Base-by-base conservation (phyloP, 805 yeast genomes). In the Tetrapisispora taiwanensis region DNA sequence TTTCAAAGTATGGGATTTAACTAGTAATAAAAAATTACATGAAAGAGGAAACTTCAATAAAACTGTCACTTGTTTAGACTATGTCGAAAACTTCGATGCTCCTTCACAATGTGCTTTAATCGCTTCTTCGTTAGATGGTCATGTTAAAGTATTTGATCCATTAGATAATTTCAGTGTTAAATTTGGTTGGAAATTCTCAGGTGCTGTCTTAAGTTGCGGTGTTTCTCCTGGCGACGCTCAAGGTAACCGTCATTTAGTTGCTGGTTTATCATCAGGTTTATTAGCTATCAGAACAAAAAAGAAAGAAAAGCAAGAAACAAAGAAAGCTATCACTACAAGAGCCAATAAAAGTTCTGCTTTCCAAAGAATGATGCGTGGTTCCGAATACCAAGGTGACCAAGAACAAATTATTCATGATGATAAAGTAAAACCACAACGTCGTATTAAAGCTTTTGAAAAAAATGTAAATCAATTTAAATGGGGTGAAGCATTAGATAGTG, bases 161-260 rank as follows among this genome's bases (percentile, higher is more conserved):
- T 66, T 75, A 24, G 74, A 81, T 19, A 74, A 76, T 53, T 89
- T 90, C 86, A 84, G 82, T 48, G 95, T 90, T 48, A 85, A 83
- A 61, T 90, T 88, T 60, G 97, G 97, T 40, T 90, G 97, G 97
- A 90, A 89, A 65, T 90, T 84, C 59, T 95, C 96, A 30, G 87
- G 90, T 20, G 95, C 95, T 33, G 96, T 92, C 0, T 70, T 92
- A 53, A 73, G 86, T 54, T 80, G 95, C 60, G 97, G 89, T 13
- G 82, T 86, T 10, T 86, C 96, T 8, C 97, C 97, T 24, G 72
- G 62, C 30, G 60, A 53, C 38, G 57, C 61, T 5, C 59, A 57
- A 44, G 63, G 62, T 33, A 63, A 63, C 53, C 83, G 84, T 67
- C 97, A 92, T 68, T 74, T 92, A 51, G 96, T 86, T 31, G 85